Evolutionary conservation across 169 alveolate species (phyloP).

Genomic region (Cryptosporidium ryanae): DNA sequence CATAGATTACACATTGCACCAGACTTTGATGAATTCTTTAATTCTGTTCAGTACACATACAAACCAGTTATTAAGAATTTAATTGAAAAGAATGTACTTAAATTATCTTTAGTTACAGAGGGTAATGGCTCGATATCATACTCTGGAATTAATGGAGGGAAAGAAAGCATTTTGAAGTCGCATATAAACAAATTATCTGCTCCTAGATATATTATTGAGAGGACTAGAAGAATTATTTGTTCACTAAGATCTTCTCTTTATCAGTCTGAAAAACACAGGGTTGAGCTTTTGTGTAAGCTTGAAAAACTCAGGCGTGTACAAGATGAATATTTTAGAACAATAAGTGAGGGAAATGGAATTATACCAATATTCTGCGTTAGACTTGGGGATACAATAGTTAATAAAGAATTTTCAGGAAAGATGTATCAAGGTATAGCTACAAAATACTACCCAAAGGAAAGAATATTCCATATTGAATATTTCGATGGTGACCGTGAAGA

Average conservation of each 20-base stretch:
- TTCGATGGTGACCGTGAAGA: conserved; percentile 70
- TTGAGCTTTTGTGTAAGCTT: conserved; percentile 29
- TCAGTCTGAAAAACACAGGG: conserved; percentile 60
- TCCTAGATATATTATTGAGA: conserved; percentile 31
- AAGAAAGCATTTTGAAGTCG: conserved; percentile 2
- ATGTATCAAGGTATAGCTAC: conserved; percentile 66
- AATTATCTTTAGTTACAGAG: conserved; percentile 33
- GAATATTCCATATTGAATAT: conserved; percentile 59
- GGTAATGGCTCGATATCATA: not conserved
- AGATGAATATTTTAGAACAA: conserved; percentile 48
- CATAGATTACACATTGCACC: conserved; percentile 71
- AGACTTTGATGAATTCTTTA: conserved; percentile 57
- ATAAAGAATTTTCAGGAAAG: conserved; percentile 51
- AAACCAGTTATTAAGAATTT: not conserved
- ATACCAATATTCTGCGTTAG: conserved; percentile 50
- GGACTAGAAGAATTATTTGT: conserved; percentile 35
- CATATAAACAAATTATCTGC: conserved; percentile 30
- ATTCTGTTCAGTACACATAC: conserved; percentile 40
- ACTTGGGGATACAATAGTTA: conserved; percentile 45
- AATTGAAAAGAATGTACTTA: not conserved
- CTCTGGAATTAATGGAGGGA: conserved; percentile 3
- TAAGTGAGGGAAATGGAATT: conserved; percentile 53
- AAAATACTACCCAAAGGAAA: conserved; percentile 58
- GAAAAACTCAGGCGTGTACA: conserved; percentile 52
- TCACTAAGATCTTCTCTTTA: conserved; percentile 48